These are phyloP conservation scores for Chalara sp. DNA, from an alignment of 2,329 filamentous ascomycete species.

Conservation along the genomic window DNA sequence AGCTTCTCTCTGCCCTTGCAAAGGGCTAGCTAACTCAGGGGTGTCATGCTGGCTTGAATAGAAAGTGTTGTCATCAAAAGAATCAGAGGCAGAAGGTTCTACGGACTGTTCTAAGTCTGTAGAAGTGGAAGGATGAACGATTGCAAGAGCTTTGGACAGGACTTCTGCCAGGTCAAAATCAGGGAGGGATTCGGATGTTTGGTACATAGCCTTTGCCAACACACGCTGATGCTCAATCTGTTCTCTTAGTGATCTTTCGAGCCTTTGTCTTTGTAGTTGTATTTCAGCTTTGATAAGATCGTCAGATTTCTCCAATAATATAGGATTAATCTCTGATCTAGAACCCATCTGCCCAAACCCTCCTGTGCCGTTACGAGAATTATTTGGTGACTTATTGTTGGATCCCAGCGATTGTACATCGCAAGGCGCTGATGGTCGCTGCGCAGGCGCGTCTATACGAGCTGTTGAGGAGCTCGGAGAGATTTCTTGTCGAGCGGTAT, in stretches of 20 bases:
- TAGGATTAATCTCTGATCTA: slow-evolving; percentile 69
- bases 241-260: slow-evolving; percentile 72
- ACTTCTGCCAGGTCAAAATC: slow-evolving; percentile 70
- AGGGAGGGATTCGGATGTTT: slow-evolving; percentile 44
- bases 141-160: slow-evolving; percentile 60
- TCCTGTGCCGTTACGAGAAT: slow-evolving; percentile 18
- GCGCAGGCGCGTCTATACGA: slow-evolving; percentile 12
- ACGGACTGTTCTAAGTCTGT: slow-evolving; percentile 48
- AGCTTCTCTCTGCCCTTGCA: slow-evolving; percentile 19
- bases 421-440: slow-evolving; percentile 10
- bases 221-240: slow-evolving; percentile 60
- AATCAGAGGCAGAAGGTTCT: slow-evolving; percentile 63
- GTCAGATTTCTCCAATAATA: slow-evolving; percentile 80
- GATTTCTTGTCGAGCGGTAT: slow-evolving; percentile 14
- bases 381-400: slow-evolving; percentile 18
- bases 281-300: slow-evolving; percentile 77
- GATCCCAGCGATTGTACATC: slow-evolving; percentile 18
- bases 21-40: slow-evolving; percentile 44
- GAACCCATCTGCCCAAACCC: slow-evolving; percentile 33
- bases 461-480: slow-evolving; percentile 18
- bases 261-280: slow-evolving; percentile 69
- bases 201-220: slow-evolving; percentile 34
- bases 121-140: slow-evolving; percentile 59
- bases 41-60: slow-evolving; percentile 94
- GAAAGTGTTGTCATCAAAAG: slow-evolving; percentile 88